Conservation (phyloP, 345 rosid genomes). For the Abelmoschus esculentus region DNA sequence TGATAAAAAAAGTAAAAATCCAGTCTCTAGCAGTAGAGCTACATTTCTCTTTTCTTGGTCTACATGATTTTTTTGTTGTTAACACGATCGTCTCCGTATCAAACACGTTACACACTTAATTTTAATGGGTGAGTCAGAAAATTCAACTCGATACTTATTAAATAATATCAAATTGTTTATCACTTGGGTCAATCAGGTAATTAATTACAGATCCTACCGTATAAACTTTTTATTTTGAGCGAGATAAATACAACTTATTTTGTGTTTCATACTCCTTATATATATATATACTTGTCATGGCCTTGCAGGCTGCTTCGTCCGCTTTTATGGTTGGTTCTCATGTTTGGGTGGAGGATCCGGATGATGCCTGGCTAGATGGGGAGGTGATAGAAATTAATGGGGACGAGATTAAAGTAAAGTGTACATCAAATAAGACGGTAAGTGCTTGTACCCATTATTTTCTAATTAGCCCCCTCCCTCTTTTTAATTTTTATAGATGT, state of each 20-base stretch:
- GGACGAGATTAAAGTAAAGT: slow-evolving; percentile 49
- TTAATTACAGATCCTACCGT: neutral
- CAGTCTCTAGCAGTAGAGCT: too few species aligned
- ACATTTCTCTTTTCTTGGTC: too few species aligned
- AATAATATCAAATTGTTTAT: too few species aligned
- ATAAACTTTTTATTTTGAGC: neutral
- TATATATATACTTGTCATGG: neutral
- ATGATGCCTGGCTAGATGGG: slow-evolving; percentile 90
- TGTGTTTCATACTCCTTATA: neutral
- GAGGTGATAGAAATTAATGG: slow-evolving; percentile 54
- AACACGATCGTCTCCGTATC: too few species aligned
- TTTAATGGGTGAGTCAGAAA: too few species aligned
- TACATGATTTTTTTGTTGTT: too few species aligned
- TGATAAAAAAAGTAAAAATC: too few species aligned
- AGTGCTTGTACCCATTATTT: slow-evolving; percentile 18
- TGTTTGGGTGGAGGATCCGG: slow-evolving; percentile 86
- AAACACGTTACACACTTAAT: too few species aligned
- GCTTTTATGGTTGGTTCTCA: slow-evolving; percentile 54
- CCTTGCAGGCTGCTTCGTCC: slow-evolving; percentile 48
- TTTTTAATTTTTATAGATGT: neutral
- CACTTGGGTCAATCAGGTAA: too few species aligned
- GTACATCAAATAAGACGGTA: slow-evolving; percentile 60
- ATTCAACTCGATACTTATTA: too few species aligned
- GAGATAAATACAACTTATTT: neutral
- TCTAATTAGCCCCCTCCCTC: neutral